phyloP scores from a whole-genome alignment of 495 filamentous ascomycete genomes.

The Bombardia bombarda region DNA sequence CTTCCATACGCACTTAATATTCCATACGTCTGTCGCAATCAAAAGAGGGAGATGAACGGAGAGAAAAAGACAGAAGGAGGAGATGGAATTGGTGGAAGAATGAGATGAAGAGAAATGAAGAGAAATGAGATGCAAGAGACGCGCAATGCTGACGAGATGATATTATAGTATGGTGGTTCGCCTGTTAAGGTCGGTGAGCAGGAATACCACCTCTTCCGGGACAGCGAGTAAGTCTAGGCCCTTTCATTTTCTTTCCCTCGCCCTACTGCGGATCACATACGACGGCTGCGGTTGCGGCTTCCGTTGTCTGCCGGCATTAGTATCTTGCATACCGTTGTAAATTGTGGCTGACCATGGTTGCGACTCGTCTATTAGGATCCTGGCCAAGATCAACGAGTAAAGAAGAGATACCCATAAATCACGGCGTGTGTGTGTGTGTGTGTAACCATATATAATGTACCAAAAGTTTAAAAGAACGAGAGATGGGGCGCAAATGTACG shows the following conservation, averaged over 20 bases:
- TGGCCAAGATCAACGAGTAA: conserved; percentile 89
- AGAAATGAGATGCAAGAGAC: no score
- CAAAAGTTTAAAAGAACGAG: conserved; percentile 9
- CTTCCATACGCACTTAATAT: no score
- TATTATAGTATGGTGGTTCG: conserved; percentile 80
- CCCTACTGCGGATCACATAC: neutral
- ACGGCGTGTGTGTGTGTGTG: conserved; percentile 8
- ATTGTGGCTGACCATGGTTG: conserved; percentile 11
- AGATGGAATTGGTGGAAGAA: no score
- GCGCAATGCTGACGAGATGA: conserved; percentile 2
- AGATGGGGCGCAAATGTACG: conserved; percentile 1
- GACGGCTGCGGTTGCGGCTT: neutral
- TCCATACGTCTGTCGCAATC: no score
- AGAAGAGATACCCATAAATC: conserved; percentile 29
- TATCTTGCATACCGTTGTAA: no score
- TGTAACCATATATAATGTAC: conserved; percentile 20
- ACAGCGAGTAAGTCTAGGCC: conserved; percentile 89
- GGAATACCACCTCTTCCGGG: conserved; percentile 90
- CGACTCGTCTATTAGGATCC: conserved; percentile 46
- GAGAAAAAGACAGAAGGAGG: no score
- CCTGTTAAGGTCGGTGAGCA: conserved; percentile 96
- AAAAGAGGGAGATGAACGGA: no score
- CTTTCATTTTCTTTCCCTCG: neutral
- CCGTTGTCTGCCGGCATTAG: no score
- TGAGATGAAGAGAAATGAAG: no score